Base-by-base conservation (phyloP, 768 basidiomycete genomes). In the Amanita exitialis region DNA sequence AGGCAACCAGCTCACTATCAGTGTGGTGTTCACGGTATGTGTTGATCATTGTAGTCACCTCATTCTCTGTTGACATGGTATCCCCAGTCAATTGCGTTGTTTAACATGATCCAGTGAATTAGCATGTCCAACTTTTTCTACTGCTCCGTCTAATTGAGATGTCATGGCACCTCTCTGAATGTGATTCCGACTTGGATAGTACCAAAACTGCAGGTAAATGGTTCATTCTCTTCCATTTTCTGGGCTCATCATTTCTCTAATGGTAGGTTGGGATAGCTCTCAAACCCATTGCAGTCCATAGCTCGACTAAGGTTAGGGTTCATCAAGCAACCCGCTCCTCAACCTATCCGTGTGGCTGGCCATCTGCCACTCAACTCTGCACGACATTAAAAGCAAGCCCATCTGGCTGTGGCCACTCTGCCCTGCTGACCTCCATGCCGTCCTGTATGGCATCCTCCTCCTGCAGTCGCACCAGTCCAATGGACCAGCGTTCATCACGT, bases 111-210 rank as follows among this genome's bases (percentile, higher is more conserved):
- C 58, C 76, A 80, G 76, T 81, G 57, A n/a, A 68, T 54, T 8
- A 7, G 15, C 25, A 10, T 0, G 2, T 12, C 30, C 38, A 32
- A 44, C 6, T 50, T 2, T 30, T 35, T 28, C 21, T 39, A 25
- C 37, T 25, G 21, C 18, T 35, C 41, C 44, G 12, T 16, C 25
- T 48, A 8, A 48, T n/a, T 46, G 21, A 38, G 38, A 32, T 41
- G 4, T 39, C 47, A 81, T 83, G 28, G 62, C 71, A 16, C 90
- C 91, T 0, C n/a, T n/a, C 68, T 93, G 42, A 88, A 88, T 57
- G 75, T 87, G 25, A 82, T 95, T 44, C 91, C 91, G 0, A 70
- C 78, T 6, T 91, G 80, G 74, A 78, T 87, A 42, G 84, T 93
- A 6, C 80, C 87, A 44, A 70, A 92, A 20, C 72, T 92, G 2